These are phyloP conservation scores for Theileria parva DNA, from an alignment of 169 alveolate genomes.

Conservation along the genomic window DNA sequence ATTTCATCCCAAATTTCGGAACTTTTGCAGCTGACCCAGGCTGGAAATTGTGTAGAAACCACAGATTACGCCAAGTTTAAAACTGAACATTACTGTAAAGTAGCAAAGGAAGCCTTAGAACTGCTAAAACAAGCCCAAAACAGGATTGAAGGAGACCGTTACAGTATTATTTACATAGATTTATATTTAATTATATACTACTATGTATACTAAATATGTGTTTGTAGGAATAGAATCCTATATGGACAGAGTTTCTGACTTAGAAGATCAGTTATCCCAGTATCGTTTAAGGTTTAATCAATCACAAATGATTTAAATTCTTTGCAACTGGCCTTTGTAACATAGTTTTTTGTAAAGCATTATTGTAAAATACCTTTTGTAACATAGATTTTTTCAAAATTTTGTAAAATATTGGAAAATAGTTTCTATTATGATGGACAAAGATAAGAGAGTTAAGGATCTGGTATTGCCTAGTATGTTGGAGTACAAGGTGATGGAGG, in stretches of 20 bases:
- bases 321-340: neutral
- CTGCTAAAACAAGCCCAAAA: constrained; percentile 69
- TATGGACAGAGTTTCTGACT: constrained; percentile 42
- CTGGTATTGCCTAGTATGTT: neutral
- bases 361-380: neutral
- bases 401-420: neutral
- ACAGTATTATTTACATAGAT: constrained; percentile 13
- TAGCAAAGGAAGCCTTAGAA: constrained; percentile 72
- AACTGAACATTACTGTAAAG: constrained; percentile 53
- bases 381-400: neutral
- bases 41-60: constrained; percentile 33
- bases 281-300: constrained; percentile 17
- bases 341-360: neutral
- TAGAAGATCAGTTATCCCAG: constrained; percentile 49
- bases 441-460: neutral
- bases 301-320: neutral
- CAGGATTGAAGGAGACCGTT: constrained; percentile 71
- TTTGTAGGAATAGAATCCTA: constrained; percentile 42
- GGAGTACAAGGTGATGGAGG: constrained; percentile 21
- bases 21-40: constrained; percentile 30
- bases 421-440: neutral
- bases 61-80: constrained; percentile 29
- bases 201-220: neutral
- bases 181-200: neutral
- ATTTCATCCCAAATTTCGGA: constrained; percentile 48